A percentile compares a stretch with the other conserved stretches of the same genome.
These are phyloP conservation scores for Aspergillus phoenicis DNA, from an alignment of 2,329 filamentous ascomycete genomes.

Conservation along the genomic window DNA sequence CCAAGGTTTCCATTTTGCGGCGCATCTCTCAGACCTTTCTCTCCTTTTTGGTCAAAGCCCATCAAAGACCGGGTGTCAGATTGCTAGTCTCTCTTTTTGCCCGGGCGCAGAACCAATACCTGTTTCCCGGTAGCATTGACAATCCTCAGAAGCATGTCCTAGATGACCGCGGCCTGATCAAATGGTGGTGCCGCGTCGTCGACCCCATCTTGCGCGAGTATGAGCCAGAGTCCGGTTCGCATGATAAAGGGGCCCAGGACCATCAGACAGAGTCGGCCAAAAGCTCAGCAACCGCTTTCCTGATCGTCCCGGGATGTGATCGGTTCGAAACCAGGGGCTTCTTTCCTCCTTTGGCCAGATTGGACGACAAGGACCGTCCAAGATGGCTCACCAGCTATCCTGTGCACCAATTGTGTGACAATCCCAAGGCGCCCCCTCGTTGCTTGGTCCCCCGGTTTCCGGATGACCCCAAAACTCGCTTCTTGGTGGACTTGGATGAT, in stretches of 20 bases:
- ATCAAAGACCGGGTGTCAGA: conserved; percentile 65
- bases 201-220: conserved; percentile 68
- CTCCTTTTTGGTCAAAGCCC: conserved; percentile 68
- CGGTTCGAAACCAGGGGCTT: conserved; percentile 77
- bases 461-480: conserved; percentile 92
- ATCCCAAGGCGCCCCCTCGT: conserved; percentile 70
- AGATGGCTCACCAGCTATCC: conserved; percentile 66
- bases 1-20: conserved; percentile 69
- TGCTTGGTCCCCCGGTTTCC: conserved; percentile 89
- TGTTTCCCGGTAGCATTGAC: conserved; percentile 89
- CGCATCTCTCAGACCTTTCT: conserved; percentile 75
- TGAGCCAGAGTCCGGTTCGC: conserved; percentile 43
- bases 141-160: conserved; percentile 86
- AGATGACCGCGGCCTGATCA: conserved; percentile 84
- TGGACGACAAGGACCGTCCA: conserved; percentile 39
- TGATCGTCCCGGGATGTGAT: conserved; percentile 86
- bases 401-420: conserved; percentile 71
- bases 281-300: conserved; percentile 68
- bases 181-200: conserved; percentile 92
- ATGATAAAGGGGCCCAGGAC: conserved; percentile 33
- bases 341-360: conserved; percentile 60
- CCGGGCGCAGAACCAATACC: conserved; percentile 85
- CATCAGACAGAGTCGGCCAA: conserved; percentile 33
- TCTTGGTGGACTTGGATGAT: conserved; percentile 84
- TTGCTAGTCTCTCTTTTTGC: conserved; percentile 89